Evolutionary conservation across 352 stramenopile genomes (phyloP).

Genomic region (Globisporangium nodosum): DNA sequence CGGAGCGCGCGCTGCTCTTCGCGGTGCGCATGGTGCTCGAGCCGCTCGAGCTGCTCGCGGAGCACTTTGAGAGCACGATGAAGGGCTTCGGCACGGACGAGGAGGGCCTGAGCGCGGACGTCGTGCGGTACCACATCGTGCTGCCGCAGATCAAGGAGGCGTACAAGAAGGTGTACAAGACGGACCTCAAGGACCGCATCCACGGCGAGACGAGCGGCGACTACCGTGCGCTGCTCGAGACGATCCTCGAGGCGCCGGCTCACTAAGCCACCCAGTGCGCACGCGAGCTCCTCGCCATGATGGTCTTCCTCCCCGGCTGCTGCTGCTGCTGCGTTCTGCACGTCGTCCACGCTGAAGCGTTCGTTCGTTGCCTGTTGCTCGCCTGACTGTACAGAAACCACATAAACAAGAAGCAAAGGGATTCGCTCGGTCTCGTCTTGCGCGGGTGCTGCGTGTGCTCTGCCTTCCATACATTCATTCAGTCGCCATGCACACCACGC

Average conservation of each 20-base stretch:
- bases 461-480: too few relatives aligned
- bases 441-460: too few relatives aligned
- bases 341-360: neutral
- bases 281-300: neutral
- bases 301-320: conserved; percentile 2
- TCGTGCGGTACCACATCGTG: conserved; percentile 80
- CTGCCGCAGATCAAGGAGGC: conserved; percentile 64
- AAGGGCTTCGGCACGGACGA: conserved; percentile 70
- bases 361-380: neutral
- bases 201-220: conserved; percentile 75
- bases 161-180: conserved; percentile 75
- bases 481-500: too few relatives aligned
- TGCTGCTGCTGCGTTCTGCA: neutral
- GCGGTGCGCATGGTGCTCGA: conserved; percentile 48
- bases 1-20: conserved; percentile 62
- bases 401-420: too few relatives aligned
- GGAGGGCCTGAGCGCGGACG: conserved; percentile 15
- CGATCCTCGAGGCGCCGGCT: conserved; percentile 36
- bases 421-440: too few relatives aligned
- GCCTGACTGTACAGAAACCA: neutral
- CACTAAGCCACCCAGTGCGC: conserved; percentile 9
- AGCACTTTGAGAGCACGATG: conserved; percentile 71
- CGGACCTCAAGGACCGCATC: conserved; percentile 77
- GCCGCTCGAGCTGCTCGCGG: conserved; percentile 50
- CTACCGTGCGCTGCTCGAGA: conserved; percentile 63